These are phyloP conservation scores for Tricholoma bakamatsutake DNA, from an alignment of 768 basidiomycete genomes.

Conservation along the genomic window DNA sequence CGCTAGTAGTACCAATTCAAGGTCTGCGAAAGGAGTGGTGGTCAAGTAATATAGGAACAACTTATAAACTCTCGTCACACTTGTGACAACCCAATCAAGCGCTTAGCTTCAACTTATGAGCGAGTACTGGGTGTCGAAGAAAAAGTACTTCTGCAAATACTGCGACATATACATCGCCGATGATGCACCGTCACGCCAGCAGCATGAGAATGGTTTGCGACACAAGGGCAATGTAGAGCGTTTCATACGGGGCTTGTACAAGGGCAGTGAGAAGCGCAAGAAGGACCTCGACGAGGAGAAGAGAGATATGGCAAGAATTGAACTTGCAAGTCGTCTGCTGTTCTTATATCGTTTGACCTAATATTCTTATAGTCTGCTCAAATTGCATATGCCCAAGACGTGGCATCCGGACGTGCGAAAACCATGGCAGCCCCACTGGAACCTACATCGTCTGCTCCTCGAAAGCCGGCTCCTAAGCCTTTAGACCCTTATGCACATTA, in stretches of 20 bases:
- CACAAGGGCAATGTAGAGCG: constrained; percentile 95
- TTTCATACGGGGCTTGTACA: constrained; percentile 90
- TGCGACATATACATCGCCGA: constrained; percentile 97
- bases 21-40: too few species aligned
- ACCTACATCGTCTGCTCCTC: constrained; percentile 27
- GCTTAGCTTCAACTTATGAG: constrained; percentile 44
- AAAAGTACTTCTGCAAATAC: constrained; percentile 94
- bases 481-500: constrained; percentile 78
- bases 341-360: neutral
- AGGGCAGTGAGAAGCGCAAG: constrained; percentile 83
- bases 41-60: too few species aligned
- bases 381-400: constrained; percentile 73
- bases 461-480: constrained; percentile 43
- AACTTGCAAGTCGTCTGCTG: constrained; percentile 27
- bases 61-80: neutral
- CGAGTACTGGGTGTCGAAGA: constrained; percentile 91
- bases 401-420: constrained; percentile 60
- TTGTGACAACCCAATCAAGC: neutral
- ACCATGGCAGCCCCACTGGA: constrained; percentile 26
- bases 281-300: constrained; percentile 82
- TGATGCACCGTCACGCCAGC: constrained; percentile 85
- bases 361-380: constrained; percentile 57
- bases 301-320: constrained; percentile 80
- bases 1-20: too few species aligned
- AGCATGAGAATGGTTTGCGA: constrained; percentile 89